Evolutionary conservation across 1,139 yeast genomes (phyloP).

Genomic region (Pneumocystis murina): DNA sequence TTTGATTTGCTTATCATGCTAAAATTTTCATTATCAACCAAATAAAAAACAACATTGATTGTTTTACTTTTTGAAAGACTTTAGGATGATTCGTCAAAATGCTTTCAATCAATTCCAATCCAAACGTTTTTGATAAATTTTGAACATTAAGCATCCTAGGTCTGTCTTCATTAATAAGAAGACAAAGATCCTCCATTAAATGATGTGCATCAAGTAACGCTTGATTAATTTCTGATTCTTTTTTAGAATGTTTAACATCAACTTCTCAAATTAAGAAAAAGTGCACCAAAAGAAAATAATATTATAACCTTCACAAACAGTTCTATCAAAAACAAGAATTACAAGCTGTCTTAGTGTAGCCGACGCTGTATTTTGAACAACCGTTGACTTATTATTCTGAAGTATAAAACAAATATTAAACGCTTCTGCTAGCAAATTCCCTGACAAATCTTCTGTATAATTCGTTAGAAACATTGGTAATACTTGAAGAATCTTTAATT

Average conservation of each 20-base stretch:
- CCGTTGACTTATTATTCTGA: slow-evolving; percentile 54
- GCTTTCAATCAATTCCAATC: slow-evolving; percentile 68
- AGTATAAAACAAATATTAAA: slow-evolving; percentile 56
- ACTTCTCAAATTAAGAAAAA: too few species aligned
- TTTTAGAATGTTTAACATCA: not conserved
- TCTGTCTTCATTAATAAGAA: slow-evolving; percentile 43
- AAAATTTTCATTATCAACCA: too few species aligned
- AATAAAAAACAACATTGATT: not conserved
- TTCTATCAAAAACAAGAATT: slow-evolving; percentile 58
- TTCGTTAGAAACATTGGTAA: slow-evolving; percentile 59
- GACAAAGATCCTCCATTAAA: slow-evolving; percentile 57
- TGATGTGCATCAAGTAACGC: slow-evolving; percentile 54
- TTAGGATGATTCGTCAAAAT: slow-evolving; percentile 41
- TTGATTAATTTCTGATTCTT: slow-evolving; percentile 32
- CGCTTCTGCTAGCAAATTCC: slow-evolving; percentile 41
- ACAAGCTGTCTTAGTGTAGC: slow-evolving; percentile 84
- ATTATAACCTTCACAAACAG: slow-evolving; percentile 16
- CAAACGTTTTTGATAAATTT: slow-evolving; percentile 49
- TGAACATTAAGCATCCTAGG: slow-evolving; percentile 40
- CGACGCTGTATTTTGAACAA: slow-evolving; percentile 80
- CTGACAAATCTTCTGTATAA: slow-evolving; percentile 43
- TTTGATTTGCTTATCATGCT: slow-evolving; percentile 48
- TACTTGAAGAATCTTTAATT: slow-evolving; percentile 72
- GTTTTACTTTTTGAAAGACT: slow-evolving; percentile 31
- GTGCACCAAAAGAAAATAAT: too few species aligned